phyloP scores from a whole-genome alignment of 169 alveolate species.

The Plasmodium chabaudi region DNA sequence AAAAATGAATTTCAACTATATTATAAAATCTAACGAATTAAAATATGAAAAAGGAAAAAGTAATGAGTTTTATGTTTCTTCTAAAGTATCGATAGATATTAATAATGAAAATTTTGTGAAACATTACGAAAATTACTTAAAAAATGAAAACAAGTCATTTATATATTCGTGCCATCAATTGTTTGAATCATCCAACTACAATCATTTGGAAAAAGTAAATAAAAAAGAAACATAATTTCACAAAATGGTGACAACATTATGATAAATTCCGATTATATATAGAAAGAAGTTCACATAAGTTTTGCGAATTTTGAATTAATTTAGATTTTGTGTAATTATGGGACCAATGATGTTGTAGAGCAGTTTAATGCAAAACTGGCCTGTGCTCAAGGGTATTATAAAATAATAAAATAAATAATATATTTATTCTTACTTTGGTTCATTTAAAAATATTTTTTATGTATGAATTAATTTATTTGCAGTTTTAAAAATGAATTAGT shows the following conservation, averaged over 20 bases:
- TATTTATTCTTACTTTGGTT: background rate
- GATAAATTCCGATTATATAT: background rate
- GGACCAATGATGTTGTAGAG: constrained; percentile 24
- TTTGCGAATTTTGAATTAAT: constrained; percentile 22
- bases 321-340: constrained; percentile 55
- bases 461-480: background rate
- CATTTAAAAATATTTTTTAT: constrained; percentile 2
- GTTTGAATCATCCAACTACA: constrained; percentile 20
- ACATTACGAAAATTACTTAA: constrained; percentile 18
- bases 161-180: constrained; percentile 35
- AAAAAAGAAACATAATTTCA: background rate
- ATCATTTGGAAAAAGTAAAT: constrained; percentile 43
- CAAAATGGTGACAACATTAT: background rate
- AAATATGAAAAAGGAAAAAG: constrained; percentile 24
- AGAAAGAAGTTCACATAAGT: background rate
- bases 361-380: constrained; percentile 27
- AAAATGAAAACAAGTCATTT: constrained; percentile 21
- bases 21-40: constrained; percentile 10
- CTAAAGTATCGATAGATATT: constrained; percentile 17
- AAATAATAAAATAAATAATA: constrained; percentile 3
- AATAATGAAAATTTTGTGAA: constrained; percentile 30
- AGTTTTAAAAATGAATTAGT: constrained; percentile 56
- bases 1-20: constrained; percentile 32
- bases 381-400: constrained; percentile 35
- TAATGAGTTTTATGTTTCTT: constrained; percentile 14